These are phyloP conservation scores for Quercus tomentella DNA, from an alignment of 331 rosid genomes.

Conservation along the genomic window DNA sequence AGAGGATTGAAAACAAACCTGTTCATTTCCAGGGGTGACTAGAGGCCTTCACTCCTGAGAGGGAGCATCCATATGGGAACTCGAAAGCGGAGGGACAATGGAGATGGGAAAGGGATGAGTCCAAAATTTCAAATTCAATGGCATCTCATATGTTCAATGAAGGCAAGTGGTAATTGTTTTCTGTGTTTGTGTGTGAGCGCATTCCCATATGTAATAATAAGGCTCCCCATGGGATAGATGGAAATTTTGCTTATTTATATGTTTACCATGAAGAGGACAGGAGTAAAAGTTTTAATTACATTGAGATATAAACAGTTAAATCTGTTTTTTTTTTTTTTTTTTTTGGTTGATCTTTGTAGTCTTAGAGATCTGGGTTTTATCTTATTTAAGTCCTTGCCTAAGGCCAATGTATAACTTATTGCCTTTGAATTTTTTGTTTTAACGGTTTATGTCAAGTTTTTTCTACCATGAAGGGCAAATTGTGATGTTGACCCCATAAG, in stretches of 20 bases:
- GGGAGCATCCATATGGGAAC: slow-evolving; percentile 47
- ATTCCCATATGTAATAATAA: not conserved
- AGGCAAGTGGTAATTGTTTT: slow-evolving; percentile 34
- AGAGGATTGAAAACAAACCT: slow-evolving; percentile 50
- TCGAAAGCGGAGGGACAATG: slow-evolving; percentile 68
- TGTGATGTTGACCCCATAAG: no score
- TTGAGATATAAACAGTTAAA: not conserved
- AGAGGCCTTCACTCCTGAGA: slow-evolving; percentile 86
- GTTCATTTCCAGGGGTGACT: slow-evolving; percentile 66
- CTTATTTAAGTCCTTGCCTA: no score
- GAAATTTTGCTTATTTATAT: not conserved
- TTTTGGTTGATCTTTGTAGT: not conserved
- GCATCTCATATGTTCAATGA: slow-evolving; percentile 49
- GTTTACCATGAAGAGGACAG: not conserved
- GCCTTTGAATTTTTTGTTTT: no score
- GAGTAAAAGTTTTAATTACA: not conserved
- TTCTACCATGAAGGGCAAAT: no score
- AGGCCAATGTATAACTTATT: no score
- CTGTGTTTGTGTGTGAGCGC: not conserved
- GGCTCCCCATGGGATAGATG: not conserved
- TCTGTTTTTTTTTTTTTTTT: not conserved
- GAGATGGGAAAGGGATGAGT: slow-evolving; percentile 79
- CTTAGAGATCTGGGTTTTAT: no score
- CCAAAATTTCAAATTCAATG: slow-evolving; percentile 57
- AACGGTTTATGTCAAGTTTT: no score